These are phyloP conservation scores for Diaporthe velutina DNA, from an alignment of 2,329 filamentous ascomycete species.

Conservation along the genomic window DNA sequence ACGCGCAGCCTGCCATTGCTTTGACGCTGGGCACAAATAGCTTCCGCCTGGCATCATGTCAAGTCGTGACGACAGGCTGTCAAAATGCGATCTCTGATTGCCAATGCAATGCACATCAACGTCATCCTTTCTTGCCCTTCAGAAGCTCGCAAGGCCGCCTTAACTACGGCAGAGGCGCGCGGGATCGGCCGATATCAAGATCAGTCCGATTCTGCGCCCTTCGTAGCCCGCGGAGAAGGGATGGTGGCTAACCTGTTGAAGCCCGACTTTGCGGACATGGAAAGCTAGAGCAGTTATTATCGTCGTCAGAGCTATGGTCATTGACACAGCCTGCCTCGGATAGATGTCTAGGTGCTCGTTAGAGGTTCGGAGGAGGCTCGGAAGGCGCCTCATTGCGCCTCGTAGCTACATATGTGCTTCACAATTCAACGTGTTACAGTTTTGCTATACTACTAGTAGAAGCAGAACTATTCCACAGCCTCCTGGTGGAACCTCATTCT, in stretches of 20 bases:
- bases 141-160: conserved; percentile 22
- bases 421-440: conserved; percentile 3
- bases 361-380: background rate
- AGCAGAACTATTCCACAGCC: background rate
- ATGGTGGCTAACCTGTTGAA: conserved; percentile 24
- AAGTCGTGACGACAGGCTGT: conserved; percentile 16
- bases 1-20: background rate
- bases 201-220: conserved; percentile 10
- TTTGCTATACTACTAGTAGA: background rate
- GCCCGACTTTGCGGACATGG: background rate
- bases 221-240: background rate
- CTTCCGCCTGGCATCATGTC: conserved; percentile 7
- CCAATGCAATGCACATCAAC: background rate
- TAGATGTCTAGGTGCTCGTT: background rate
- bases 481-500: background rate
- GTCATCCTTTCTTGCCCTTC: conserved; percentile 12
- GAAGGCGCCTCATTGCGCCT: background rate
- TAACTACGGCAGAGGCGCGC: conserved; percentile 11
- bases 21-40: conserved; percentile 4
- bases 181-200: conserved; percentile 25
- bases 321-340: background rate
- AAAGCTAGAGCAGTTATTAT: background rate
- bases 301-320: background rate
- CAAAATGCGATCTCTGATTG: conserved; percentile 6
- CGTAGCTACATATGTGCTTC: no score